Percentiles rank a stretch among this genome's conserved stretches.
These are phyloP conservation scores for Zygoascus flipseniorum DNA, from an alignment of 805 yeast species.

Conservation along the genomic window DNA sequence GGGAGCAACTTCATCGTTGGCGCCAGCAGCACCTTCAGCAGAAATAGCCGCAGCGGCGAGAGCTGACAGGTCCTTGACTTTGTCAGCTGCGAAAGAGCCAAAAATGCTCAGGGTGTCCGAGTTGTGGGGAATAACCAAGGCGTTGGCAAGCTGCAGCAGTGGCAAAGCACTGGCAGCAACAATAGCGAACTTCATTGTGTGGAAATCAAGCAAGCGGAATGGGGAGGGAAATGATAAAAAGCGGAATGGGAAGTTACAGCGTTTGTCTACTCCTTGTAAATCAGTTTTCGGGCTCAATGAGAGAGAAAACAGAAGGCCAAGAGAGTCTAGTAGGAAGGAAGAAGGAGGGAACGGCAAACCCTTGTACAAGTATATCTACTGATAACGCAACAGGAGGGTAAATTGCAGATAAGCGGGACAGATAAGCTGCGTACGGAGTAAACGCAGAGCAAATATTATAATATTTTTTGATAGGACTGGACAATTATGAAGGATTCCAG, in stretches of 20 bases:
- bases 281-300: not conserved
- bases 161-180: slow-evolving; percentile 17
- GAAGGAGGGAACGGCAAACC: not conserved
- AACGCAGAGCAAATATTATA: no score
- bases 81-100: not conserved
- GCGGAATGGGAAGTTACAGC: not conserved
- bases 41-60: slow-evolving; percentile 14
- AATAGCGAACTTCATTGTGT: slow-evolving; percentile 17
- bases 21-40: slow-evolving; percentile 4
- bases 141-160: slow-evolving; percentile 34
- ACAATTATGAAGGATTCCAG: no score
- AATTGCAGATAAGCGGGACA: not conserved
- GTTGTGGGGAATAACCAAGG: slow-evolving; percentile 57
- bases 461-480: no score
- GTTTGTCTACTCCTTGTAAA: not conserved
- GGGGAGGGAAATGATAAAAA: not conserved
- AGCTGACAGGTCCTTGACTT: slow-evolving; percentile 6
- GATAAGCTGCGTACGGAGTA: not conserved
- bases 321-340: not conserved
- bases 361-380: not conserved
- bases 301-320: not conserved
- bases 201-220: not conserved
- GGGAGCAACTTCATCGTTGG: slow-evolving; percentile 33
- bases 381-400: not conserved
- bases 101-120: slow-evolving; percentile 35